Base-by-base conservation (phyloP, 2,329 filamentous ascomycete species). In the Hypoxylon sp. region DNA sequence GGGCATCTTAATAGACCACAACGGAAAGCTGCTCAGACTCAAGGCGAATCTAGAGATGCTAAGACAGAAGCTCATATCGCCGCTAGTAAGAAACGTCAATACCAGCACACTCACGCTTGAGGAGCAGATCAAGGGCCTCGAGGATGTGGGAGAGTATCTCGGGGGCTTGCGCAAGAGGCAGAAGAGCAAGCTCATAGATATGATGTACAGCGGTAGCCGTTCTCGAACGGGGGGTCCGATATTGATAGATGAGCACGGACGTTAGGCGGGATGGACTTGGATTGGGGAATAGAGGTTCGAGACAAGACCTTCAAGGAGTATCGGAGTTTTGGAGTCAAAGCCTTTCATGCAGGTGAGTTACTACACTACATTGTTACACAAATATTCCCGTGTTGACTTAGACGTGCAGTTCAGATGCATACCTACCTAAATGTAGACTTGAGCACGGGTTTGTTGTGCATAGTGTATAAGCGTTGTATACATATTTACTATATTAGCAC, bases 31-130 rank as follows among this genome's bases (percentile, higher is more conserved):
- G 41, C 85, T 96, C 59, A 91, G 91, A 2, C 86, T 98, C 43
- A 96, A 97, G 78, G 90, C 93, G 10, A 95, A 93, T 72, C 87
- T 98, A 14, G 94, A 98, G 81, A 91, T 86, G n/a, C 83, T 97
- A 50, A 85, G 95, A 36, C 86, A 91, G 69, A 96, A 94, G 78
- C 85, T 98, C 17, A 92, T 97, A 43, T 93, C 89, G 58, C 95
- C 95, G 14, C 85, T 98, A 2, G 91, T 98, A 19, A 84, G 92
- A 48, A 89, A 90, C 59, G 84, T 85, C 57, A 90, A 90, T 75
- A 85, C 83, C 11, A 93, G 89, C 68, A 92, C 89, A 25, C 83
- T 95, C 17, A 90, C 90, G 1, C 85, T 98, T 17, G 92, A 95
- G 67, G 92, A 94, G 75, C 95, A 98, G 82, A 93, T 98, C 72